phyloP scores from a whole-genome alignment of 2,329 filamentous ascomycete species.

The Phyllosticta capitalensis region DNA sequence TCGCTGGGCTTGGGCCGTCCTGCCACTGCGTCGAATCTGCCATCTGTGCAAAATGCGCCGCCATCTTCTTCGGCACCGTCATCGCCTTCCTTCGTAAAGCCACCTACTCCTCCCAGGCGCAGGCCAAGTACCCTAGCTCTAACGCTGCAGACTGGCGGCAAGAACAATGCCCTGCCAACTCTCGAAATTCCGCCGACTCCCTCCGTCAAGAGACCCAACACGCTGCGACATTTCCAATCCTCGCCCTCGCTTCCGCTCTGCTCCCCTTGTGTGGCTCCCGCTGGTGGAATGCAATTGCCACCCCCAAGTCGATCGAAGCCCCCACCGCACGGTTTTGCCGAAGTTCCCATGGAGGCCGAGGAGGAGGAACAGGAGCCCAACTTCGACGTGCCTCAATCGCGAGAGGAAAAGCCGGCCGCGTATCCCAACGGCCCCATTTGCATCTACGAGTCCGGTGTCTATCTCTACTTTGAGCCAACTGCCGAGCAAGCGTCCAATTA shows the following conservation, averaged over 20 bases:
- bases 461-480: constrained; percentile 70
- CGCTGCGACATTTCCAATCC: constrained; percentile 52
- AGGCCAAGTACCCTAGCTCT: constrained; percentile 72
- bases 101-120: constrained; percentile 56
- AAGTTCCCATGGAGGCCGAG: constrained; percentile 63
- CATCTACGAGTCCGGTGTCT: constrained; percentile 70
- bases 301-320: constrained; percentile 25
- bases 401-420: constrained; percentile 63
- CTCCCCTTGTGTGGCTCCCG: constrained; percentile 40
- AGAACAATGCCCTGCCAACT: constrained; percentile 44
- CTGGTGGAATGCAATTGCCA: constrained; percentile 44
- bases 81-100: constrained; percentile 72
- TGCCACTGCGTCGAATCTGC: constrained; percentile 44
- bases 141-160: constrained; percentile 57
- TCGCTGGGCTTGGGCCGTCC: constrained; percentile 36
- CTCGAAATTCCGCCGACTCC: constrained; percentile 51
- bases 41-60: constrained; percentile 34
- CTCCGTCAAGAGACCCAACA: constrained; percentile 38
- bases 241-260: constrained; percentile 50
- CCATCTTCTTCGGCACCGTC: constrained; percentile 51
- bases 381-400: constrained; percentile 48
- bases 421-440: constrained; percentile 76
- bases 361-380: constrained; percentile 45
- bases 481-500: constrained; percentile 67
- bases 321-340: constrained; percentile 32